Evolutionary conservation across 495 filamentous ascomycete species (phyloP).

Genomic region (Aspergillus biplanus): DNA sequence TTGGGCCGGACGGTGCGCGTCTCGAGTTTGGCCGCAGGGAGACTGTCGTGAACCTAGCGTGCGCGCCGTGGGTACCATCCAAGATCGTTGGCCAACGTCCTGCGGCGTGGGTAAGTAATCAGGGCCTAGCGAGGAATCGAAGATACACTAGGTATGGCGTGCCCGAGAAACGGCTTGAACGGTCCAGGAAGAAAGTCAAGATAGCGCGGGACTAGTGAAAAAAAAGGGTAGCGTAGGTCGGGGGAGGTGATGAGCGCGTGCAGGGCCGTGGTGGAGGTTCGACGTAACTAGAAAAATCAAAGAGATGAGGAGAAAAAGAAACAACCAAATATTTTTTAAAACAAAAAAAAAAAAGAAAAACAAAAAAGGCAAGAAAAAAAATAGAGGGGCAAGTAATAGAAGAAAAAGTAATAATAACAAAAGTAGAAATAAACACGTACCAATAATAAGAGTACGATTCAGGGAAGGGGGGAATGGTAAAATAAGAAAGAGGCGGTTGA

Average conservation of each 20-base stretch:
- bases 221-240: slow-evolving; percentile 44
- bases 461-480: background rate
- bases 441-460: background rate
- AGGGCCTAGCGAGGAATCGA: slow-evolving; percentile 24
- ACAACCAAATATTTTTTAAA: slow-evolving; percentile 9
- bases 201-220: slow-evolving; percentile 32
- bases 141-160: slow-evolving; percentile 41
- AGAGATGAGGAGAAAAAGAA: slow-evolving; percentile 11
- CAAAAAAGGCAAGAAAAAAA: background rate
- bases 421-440: background rate
- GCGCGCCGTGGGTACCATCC: slow-evolving; percentile 41
- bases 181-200: slow-evolving; percentile 22
- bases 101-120: slow-evolving; percentile 26
- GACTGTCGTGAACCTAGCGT: slow-evolving; percentile 46
- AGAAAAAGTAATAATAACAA: background rate
- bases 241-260: slow-evolving; percentile 37
- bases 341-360: background rate
- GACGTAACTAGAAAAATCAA: slow-evolving; percentile 17
- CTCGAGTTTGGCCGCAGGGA: slow-evolving; percentile 28
- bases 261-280: slow-evolving; percentile 26
- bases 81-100: slow-evolving; percentile 38
- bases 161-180: slow-evolving; percentile 45
- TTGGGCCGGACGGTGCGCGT: slow-evolving; percentile 36
- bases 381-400: background rate
- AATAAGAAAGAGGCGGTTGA: slow-evolving; percentile 37